Conservation (phyloP, 169 alveolate species). For the Sarcocystis neurona region DNA sequence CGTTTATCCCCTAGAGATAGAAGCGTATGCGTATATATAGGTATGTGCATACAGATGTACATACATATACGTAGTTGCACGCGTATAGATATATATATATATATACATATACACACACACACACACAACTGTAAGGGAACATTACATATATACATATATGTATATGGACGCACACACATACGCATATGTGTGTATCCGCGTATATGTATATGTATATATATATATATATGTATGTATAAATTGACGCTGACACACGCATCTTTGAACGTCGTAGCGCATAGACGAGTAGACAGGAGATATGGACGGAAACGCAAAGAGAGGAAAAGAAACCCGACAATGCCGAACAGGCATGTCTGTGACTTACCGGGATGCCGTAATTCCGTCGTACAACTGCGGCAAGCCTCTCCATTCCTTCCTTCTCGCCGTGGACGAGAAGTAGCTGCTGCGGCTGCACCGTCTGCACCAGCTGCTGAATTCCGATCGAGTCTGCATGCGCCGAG, state of each 20-base stretch:
- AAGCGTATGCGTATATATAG: too few relatives aligned
- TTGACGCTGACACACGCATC: too few relatives aligned
- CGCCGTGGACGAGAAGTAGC: slow-evolving; percentile 98
- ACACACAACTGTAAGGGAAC: not conserved
- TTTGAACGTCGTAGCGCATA: too few relatives aligned
- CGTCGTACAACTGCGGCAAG: slow-evolving; percentile 71
- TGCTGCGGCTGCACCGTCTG: slow-evolving; percentile 89
- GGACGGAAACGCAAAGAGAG: too few relatives aligned
- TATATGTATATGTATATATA: not conserved
- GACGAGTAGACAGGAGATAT: too few relatives aligned
- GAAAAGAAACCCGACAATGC: too few relatives aligned
- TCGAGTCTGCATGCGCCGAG: slow-evolving; percentile 98
- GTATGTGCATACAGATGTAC: too few relatives aligned
- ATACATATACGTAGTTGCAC: too few relatives aligned
- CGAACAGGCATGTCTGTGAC: too few relatives aligned
- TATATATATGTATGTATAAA: not conserved
- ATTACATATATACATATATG: not conserved
- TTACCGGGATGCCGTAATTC: slow-evolving; percentile 52
- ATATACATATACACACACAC: not conserved
- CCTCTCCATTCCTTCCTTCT: slow-evolving; percentile 93
- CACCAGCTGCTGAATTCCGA: slow-evolving; percentile 92
- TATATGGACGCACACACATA: not conserved
- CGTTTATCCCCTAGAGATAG: too few relatives aligned
- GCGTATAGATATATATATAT: too few relatives aligned
- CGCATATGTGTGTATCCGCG: not conserved